Percentiles rank a stretch among this genome's conserved stretches.
phyloP scores from a whole-genome alignment of 257 asterid species.

The Fraxinus anomala region DNA sequence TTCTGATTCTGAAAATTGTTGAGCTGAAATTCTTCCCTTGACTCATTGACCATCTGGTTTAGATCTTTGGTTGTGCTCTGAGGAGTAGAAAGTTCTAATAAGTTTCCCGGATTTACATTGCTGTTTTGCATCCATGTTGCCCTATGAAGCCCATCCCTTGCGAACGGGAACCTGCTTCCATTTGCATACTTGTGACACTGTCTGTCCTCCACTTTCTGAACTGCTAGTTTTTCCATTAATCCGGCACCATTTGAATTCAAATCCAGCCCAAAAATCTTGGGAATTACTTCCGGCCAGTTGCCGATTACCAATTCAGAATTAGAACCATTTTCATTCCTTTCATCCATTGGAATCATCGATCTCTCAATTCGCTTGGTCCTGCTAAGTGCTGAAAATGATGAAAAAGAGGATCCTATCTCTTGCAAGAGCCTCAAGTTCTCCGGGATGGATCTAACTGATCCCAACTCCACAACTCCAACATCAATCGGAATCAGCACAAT shows the following conservation, averaged over 20 bases:
- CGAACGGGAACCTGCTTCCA: constrained; percentile 42
- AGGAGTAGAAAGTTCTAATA: constrained; percentile 43
- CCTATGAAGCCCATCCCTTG: constrained; percentile 50
- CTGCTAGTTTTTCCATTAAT: constrained; percentile 43
- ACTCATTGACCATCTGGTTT: constrained; percentile 38
- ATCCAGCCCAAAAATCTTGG: constrained; percentile 75
- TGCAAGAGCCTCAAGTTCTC: constrained; percentile 64
- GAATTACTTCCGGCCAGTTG: constrained; percentile 39
- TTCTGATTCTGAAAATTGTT: constrained; percentile 54
- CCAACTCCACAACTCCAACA: constrained; percentile 88
- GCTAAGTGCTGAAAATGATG: constrained; percentile 44
- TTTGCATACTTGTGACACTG: constrained; percentile 32
- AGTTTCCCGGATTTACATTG: constrained; percentile 38
- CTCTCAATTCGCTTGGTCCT: constrained; percentile 49
- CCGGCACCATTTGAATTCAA: constrained; percentile 40
- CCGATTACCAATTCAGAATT: constrained; percentile 34
- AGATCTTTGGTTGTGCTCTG: constrained; percentile 40
- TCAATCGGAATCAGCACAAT: constrained; percentile 82
- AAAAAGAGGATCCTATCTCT: constrained; percentile 56
- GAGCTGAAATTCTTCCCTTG: constrained; percentile 48
- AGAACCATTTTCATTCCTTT: constrained; percentile 31
- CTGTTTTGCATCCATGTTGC: constrained; percentile 42
- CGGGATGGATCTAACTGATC: constrained; percentile 72
- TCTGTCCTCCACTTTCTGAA: constrained; percentile 46
- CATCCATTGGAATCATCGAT: constrained; percentile 25